A percentile compares a stretch with the other conserved stretches of the same genome.
Evolutionary conservation across 2,329 filamentous ascomycete species (phyloP).

Genomic region (Cytospora paraplurivora): DNA sequence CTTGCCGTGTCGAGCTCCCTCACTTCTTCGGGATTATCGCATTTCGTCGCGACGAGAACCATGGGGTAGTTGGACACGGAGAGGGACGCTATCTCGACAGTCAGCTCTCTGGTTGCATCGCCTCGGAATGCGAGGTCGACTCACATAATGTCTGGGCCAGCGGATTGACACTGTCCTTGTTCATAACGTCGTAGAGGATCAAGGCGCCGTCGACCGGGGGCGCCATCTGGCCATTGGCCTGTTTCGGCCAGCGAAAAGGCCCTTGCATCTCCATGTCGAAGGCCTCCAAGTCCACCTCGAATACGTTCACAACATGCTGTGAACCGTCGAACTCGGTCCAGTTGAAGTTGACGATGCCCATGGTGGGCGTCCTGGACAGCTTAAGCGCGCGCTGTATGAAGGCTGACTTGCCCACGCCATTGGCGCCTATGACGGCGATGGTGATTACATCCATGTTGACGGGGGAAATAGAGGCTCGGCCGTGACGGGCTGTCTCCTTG

Average conservation of each 20-base stretch:
- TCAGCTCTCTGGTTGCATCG: conserved; percentile 17
- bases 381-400: conserved; percentile 67
- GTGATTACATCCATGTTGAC: conserved; percentile 61
- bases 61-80: conserved; percentile 73
- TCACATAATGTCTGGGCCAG: conserved; percentile 78
- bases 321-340: conserved; percentile 61
- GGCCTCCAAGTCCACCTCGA: conserved; percentile 67
- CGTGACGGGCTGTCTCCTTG: conserved; percentile 11
- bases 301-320: conserved; percentile 60
- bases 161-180: conserved; percentile 71
- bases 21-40: conserved; percentile 71
- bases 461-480: neutral
- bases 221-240: conserved; percentile 69
- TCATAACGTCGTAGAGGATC: conserved; percentile 85
- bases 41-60: conserved; percentile 86
- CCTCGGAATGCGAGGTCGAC: conserved; percentile 39
- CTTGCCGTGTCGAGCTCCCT: conserved; percentile 71
- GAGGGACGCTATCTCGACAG: conserved; percentile 63
- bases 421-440: conserved; percentile 67
- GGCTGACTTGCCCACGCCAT: conserved; percentile 68
- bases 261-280: conserved; percentile 62
- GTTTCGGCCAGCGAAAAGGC: conserved; percentile 67
- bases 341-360: conserved; percentile 54
- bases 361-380: conserved; percentile 53
- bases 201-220: conserved; percentile 81